Base-by-base conservation (phyloP, 2,329 filamentous ascomycete species). In the Westerdykella aurantiaca region DNA sequence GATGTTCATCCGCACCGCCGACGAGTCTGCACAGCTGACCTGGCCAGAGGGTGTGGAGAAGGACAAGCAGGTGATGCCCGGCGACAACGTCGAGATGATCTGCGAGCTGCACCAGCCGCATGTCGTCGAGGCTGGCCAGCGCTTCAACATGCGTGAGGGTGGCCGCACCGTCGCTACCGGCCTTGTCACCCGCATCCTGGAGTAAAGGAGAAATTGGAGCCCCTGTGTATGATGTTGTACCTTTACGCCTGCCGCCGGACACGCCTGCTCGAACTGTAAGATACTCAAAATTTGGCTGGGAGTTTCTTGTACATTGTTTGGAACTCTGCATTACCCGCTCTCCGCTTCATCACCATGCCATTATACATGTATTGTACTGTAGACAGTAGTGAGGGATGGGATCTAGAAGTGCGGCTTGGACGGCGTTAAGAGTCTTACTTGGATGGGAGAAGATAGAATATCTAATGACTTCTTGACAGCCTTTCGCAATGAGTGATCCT, bases 11-110 rank as follows among this genome's bases (percentile, higher is more conserved):
- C 87, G 93, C 65, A 97, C 93, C 56, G 88, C 91, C 55, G 80
- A 85, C 61, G 81, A 84, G 69, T 75, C 81, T 44, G 85, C 86
- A 63, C 77, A 84, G 45, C 80, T 98, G 60, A 82, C 77, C 67
- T 96, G 91, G 84, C 88, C 90, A 43, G 90, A 93, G 61, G 86
- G 85, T 50, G 85, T 79, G 50, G 83, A 85, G 69, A 84, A 91
- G 59, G 74, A 73, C 70, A 90, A 88, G 78, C 86, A 89, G 76
- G 84, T 96, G 71, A 94, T 95, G 89, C 93, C 93, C 41, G 93
- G 93, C 70, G 93, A 98, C 80, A 98, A 98, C 73, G 82, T 95
- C 56, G 93, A 98, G 79, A 96, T 98, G 90, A 75, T 93, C 53
- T 86, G 89, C 69, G 81, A 85, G 61, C 83, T 95, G 65, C 81